Conservation (phyloP, 768 basidiomycete genomes). For the Harrya chromipes region DNA sequence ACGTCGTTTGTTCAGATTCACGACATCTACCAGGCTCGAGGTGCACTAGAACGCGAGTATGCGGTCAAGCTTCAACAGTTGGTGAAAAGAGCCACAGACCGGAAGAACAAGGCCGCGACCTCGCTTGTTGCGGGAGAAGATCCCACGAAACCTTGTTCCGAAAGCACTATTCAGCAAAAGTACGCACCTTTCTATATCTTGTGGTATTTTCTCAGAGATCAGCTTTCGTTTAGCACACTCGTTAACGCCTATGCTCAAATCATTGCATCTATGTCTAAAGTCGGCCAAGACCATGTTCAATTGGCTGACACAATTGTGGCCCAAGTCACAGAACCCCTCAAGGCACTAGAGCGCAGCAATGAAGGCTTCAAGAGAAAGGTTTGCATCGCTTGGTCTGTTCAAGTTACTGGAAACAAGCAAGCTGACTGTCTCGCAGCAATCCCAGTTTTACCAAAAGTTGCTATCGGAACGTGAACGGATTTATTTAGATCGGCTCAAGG, state of each 20-base stretch:
- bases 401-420: background rate
- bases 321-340: constrained; percentile 64
- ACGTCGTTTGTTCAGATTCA: constrained; percentile 52
- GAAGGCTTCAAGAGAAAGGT: constrained; percentile 73
- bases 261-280: constrained; percentile 53
- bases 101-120: constrained; percentile 57
- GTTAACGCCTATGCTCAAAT: constrained; percentile 67
- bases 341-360: constrained; percentile 54
- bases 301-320: constrained; percentile 59
- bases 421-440: constrained; percentile 48
- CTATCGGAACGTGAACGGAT: constrained; percentile 66
- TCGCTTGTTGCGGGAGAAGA: constrained; percentile 61
- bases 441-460: constrained; percentile 67
- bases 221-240: constrained; percentile 53
- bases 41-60: constrained; percentile 74
- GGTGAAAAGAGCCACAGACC: constrained; percentile 65
- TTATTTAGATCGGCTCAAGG: constrained; percentile 70
- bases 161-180: constrained; percentile 54
- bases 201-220: constrained; percentile 12
- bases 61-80: constrained; percentile 66
- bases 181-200: constrained; percentile 24
- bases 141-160: constrained; percentile 61
- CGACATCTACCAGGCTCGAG: constrained; percentile 67
- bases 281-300: constrained; percentile 67
- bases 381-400: background rate